phyloP scores from a whole-genome alignment of 1,284 basidiomycete species.

The Stygiomarasmius scandens region DNA sequence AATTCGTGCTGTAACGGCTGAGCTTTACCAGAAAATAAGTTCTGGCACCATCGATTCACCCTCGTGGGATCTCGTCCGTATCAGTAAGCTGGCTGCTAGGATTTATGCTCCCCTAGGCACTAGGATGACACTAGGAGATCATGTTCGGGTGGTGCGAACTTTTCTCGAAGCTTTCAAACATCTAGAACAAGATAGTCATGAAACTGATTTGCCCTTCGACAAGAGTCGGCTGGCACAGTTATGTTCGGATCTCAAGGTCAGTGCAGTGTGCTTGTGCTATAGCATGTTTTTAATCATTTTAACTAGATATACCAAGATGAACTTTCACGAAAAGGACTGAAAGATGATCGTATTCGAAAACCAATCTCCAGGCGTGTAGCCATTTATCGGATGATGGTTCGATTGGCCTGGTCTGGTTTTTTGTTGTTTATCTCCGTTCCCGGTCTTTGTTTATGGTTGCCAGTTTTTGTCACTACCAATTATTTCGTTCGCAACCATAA shows the following conservation, averaged over 20 bases:
- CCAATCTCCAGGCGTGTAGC: slow-evolving; percentile 61
- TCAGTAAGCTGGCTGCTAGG: slow-evolving; percentile 72
- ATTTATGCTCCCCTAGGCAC: slow-evolving; percentile 87
- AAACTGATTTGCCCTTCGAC: slow-evolving; percentile 5
- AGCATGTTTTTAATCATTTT: neutral
- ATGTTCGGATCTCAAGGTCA: slow-evolving; percentile 64
- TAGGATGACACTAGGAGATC: slow-evolving; percentile 77
- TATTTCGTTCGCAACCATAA: slow-evolving; percentile 71
- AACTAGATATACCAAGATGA: slow-evolving; percentile 72
- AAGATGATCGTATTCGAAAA: slow-evolving; percentile 79
- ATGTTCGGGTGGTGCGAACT: slow-evolving; percentile 71
- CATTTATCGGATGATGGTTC: slow-evolving; percentile 62
- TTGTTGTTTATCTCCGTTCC: slow-evolving; percentile 75
- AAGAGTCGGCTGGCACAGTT: slow-evolving; percentile 38
- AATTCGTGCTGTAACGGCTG: slow-evolving; percentile 64
- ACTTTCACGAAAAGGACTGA: slow-evolving; percentile 66
- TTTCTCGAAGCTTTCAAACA: slow-evolving; percentile 79
- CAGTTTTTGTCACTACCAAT: slow-evolving; percentile 70
- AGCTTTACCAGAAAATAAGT: slow-evolving; percentile 69
- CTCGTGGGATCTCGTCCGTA: slow-evolving; percentile 76
- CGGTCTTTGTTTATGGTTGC: slow-evolving; percentile 81
- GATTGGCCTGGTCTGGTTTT: slow-evolving; percentile 64
- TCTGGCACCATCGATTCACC: slow-evolving; percentile 81
- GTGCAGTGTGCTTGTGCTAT: slow-evolving; percentile 6
- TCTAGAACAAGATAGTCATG: slow-evolving; percentile 34